phyloP scores from a whole-genome alignment of 805 yeast genomes.

The Wickerhamiella alocasiicola region DNA sequence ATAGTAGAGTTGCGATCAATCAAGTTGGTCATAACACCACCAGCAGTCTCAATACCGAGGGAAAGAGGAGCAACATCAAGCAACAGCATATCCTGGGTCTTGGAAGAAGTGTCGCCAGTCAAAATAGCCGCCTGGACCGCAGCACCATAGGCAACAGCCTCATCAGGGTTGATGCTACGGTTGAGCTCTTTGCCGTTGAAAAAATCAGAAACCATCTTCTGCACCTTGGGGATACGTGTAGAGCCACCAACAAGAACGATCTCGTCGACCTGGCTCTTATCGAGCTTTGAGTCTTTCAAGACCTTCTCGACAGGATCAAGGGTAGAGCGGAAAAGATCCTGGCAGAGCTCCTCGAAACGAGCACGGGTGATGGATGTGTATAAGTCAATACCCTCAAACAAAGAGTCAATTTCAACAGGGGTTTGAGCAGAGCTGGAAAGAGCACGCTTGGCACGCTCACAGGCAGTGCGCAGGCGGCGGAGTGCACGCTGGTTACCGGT shows the following conservation, averaged over 20 bases:
- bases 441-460: no score
- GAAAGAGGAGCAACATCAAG: no score
- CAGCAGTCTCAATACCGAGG: no score
- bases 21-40: slow-evolving; percentile 98
- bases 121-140: no score
- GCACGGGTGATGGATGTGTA: slow-evolving; percentile 95
- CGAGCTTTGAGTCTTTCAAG: no score
- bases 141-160: slow-evolving; percentile 98
- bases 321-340: no score
- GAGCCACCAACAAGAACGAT: no score
- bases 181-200: slow-evolving; percentile 94
- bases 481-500: slow-evolving; percentile 90
- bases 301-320: no score
- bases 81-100: slow-evolving; percentile 88
- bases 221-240: slow-evolving; percentile 97
- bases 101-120: no score
- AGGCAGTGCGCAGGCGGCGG: no score
- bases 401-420: slow-evolving; percentile 90
- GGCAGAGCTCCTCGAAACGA: slow-evolving; percentile 92
- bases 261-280: no score
- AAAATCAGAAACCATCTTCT: slow-evolving; percentile 85
- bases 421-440: no score
- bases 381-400: slow-evolving; percentile 91
- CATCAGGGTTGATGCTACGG: slow-evolving; percentile 97
- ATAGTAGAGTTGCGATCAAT: slow-evolving; percentile 97